Percentiles rank a stretch among this genome's conserved stretches.
Conservation (phyloP, 2,329 filamentous ascomycete species). For the Colletotrichum orchidophilum region DNA sequence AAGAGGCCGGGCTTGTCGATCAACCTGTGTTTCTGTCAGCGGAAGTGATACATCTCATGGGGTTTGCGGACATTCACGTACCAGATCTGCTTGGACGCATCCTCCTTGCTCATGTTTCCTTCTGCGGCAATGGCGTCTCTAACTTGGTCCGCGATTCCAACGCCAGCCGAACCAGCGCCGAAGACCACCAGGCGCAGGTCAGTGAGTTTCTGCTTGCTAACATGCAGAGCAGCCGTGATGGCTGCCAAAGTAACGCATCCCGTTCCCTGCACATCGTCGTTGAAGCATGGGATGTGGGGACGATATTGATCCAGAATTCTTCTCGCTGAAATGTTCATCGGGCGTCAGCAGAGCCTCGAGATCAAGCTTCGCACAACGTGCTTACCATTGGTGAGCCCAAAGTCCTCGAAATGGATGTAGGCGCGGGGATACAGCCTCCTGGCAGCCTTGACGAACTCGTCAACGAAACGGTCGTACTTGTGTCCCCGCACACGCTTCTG, state of each 20-base stretch:
- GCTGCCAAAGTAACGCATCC: conserved; percentile 88
- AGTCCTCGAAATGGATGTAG: conserved; percentile 91
- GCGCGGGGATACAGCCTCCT: conserved; percentile 78
- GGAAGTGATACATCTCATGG: rapidly evolving
- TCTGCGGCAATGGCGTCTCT: conserved; percentile 80
- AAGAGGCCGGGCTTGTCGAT: conserved; percentile 85
- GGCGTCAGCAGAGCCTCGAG: neutral
- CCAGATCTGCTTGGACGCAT: conserved; percentile 85
- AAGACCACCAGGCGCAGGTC: conserved; percentile 81
- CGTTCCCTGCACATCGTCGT: conserved; percentile 90
- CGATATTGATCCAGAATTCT: conserved; percentile 81
- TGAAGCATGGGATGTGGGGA: conserved; percentile 82
- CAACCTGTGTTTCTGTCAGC: conserved; percentile 60
- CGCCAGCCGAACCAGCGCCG: conserved; percentile 83
- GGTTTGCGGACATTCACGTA: conserved; percentile 43
- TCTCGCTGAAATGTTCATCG: conserved; percentile 58
- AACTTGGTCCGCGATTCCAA: conserved; percentile 87
- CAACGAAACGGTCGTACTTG: conserved; percentile 80
- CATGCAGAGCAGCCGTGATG: conserved; percentile 78
- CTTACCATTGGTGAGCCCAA: conserved; percentile 77
- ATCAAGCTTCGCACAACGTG: conserved; percentile 1
- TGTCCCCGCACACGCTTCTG: conserved; percentile 74
- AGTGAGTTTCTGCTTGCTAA: conserved; percentile 70
- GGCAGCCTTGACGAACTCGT: conserved; percentile 75
- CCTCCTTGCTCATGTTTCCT: conserved; percentile 71